A percentile compares a stretch with the other conserved stretches of the same genome.
Evolutionary conservation across 129 eudicot species (phyloP).

Genomic region (Mikania micrantha): DNA sequence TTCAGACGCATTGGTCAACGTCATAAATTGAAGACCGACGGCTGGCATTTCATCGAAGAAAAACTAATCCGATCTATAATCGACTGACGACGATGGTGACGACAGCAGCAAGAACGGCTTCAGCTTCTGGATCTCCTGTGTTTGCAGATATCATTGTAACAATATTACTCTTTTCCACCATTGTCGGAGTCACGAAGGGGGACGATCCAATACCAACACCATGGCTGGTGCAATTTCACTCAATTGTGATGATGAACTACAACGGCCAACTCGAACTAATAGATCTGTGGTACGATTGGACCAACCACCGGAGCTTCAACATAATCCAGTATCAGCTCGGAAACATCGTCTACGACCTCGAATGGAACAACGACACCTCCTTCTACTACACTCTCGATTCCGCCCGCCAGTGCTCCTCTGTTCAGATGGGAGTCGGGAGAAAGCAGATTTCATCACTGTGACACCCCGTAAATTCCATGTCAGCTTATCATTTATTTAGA

Average conservation of each 20-base stretch:
- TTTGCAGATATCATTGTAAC: neutral
- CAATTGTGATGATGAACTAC: slow-evolving; percentile 48
- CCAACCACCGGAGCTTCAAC: slow-evolving; percentile 86
- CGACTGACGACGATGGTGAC: neutral
- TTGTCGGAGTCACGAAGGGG: neutral
- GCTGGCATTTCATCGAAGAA: too few relatives aligned
- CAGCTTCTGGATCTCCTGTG: neutral
- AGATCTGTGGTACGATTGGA: slow-evolving; percentile 93
- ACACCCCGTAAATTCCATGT: too few relatives aligned
- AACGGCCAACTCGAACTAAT: slow-evolving; percentile 36
- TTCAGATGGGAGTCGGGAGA: slow-evolving; percentile 51
- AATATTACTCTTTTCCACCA: neutral
- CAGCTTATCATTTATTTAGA: too few relatives aligned
- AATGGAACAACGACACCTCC: slow-evolving; percentile 77
- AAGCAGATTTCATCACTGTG: too few relatives aligned
- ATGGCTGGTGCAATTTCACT: slow-evolving; percentile 82
- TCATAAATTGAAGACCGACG: too few relatives aligned
- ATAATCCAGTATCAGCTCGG: slow-evolving; percentile 67
- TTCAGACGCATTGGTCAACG: too few relatives aligned
- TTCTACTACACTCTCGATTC: slow-evolving; percentile 34
- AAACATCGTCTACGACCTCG: slow-evolving; percentile 53
- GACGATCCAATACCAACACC: slow-evolving; percentile 36
- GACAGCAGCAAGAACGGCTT: neutral
- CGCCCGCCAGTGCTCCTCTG: slow-evolving; percentile 23
- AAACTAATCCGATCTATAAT: neutral